A percentile compares a stretch with the other conserved stretches of the same genome.
phyloP scores from a whole-genome alignment of 108 stramenopile genomes.

The Conticribra guillardii region DNA sequence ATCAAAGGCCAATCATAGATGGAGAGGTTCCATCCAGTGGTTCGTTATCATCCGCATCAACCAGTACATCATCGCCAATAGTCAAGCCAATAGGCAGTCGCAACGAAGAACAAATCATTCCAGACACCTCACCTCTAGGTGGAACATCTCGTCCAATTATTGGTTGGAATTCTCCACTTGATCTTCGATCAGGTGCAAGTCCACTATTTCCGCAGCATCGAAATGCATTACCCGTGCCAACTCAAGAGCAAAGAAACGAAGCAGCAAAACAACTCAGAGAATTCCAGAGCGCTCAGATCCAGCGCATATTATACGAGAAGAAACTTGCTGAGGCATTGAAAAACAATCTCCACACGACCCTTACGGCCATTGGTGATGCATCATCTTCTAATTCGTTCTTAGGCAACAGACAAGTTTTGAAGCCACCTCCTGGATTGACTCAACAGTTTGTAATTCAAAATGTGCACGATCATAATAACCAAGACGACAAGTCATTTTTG shows the following conservation, averaged over 20 bases:
- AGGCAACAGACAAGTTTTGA: conserved; percentile 13
- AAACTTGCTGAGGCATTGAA: conserved; percentile 30
- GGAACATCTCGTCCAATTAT: conserved; percentile 11
- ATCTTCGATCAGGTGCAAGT: too few relatives aligned
- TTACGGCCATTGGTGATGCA: background rate
- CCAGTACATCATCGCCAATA: background rate
- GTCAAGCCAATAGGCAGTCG: background rate
- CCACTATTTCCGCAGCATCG: too few relatives aligned
- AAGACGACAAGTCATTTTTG: conserved; percentile 21
- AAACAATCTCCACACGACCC: background rate
- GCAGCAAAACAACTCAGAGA: conserved; percentile 48
- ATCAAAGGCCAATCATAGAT: background rate
- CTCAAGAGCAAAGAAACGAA: conserved; percentile 47
- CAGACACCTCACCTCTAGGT: conserved; percentile 4
- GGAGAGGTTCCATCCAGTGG: conserved; percentile 10
- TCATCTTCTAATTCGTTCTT: background rate
- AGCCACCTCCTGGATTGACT: conserved; percentile 44
- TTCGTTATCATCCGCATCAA: conserved; percentile 17
- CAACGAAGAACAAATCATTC: conserved; percentile 1
- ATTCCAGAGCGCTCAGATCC: conserved; percentile 53
- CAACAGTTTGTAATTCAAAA: conserved; percentile 17
- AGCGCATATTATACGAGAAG: conserved; percentile 35
- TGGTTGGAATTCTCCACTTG: conserved; percentile 8
- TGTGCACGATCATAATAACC: conserved; percentile 3
- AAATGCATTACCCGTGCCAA: conserved; percentile 40